phyloP scores from a whole-genome alignment of 1,139 yeast species.

The Pichia sp. region DNA sequence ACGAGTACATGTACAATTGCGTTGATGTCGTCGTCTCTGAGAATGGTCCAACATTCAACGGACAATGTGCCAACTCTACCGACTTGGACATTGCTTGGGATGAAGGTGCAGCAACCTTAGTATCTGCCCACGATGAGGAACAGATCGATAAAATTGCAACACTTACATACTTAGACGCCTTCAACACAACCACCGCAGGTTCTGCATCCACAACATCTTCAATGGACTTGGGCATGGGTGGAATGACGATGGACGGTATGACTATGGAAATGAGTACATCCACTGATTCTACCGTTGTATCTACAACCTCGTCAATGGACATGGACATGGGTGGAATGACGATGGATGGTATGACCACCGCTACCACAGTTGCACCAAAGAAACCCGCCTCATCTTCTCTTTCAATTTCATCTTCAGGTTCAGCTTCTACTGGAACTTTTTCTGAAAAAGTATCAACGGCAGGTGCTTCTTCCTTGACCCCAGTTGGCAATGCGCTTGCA shows the following conservation, averaged over 20 bases:
- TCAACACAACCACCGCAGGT: neutral
- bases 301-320: neutral
- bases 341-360: neutral
- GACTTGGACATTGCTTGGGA: neutral
- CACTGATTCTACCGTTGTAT: too few relatives aligned
- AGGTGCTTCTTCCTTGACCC: neutral
- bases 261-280: neutral
- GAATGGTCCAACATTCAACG: slow-evolving; percentile 17
- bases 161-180: neutral
- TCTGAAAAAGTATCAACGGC: neutral
- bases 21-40: slow-evolving; percentile 22
- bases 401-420: too few relatives aligned
- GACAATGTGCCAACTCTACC: slow-evolving; percentile 1
- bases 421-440: neutral
- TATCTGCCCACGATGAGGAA: neutral
- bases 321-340: neutral
- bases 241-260: slow-evolving; percentile 1
- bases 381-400: too few relatives aligned
- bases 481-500: too few relatives aligned
- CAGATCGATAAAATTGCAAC: neutral
- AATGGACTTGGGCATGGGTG: neutral
- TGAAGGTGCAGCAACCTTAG: neutral
- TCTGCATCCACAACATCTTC: neutral
- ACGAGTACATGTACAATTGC: slow-evolving; percentile 23
- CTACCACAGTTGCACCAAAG: too few relatives aligned